Conservation (phyloP, 1,284 basidiomycete genomes). For the Trichosporon inkin region DNA sequence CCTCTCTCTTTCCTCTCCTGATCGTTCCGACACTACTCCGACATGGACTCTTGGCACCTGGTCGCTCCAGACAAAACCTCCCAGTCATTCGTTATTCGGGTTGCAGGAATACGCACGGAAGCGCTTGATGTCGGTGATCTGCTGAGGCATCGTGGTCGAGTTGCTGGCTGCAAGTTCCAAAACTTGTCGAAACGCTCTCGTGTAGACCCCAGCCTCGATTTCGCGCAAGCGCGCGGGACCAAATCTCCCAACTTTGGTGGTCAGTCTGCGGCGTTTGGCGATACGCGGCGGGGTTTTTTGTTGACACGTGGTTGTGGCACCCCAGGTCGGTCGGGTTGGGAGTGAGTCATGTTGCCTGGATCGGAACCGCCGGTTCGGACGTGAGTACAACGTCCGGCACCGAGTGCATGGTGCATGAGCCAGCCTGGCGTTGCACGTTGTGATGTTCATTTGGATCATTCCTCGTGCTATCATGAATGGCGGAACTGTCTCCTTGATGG, state of each 20-base stretch:
- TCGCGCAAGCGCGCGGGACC: neutral
- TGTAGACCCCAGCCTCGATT: neutral
- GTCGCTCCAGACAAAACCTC: neutral
- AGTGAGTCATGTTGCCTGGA: too few relatives aligned
- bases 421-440: too few relatives aligned
- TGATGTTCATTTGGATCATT: too few relatives aligned
- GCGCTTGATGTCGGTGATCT: conserved; percentile 97
- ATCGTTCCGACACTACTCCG: neutral
- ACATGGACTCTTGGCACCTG: neutral
- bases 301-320: neutral
- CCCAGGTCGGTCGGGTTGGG: too few relatives aligned
- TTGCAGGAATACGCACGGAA: conserved; percentile 56
- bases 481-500: too few relatives aligned
- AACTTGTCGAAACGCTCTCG: neutral
- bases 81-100: neutral
- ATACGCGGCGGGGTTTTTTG: neutral
- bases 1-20: too few relatives aligned
- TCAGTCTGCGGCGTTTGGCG: neutral
- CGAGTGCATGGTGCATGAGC: neutral
- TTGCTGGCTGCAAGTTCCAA: conserved; percentile 8
- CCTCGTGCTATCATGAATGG: too few relatives aligned
- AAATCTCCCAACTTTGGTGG: neutral
- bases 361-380: too few relatives aligned
- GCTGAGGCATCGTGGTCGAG: conserved; percentile 69
- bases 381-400: neutral